A percentile compares a stretch with the other conserved stretches of the same genome.
Evolutionary conservation across 768 basidiomycete species (phyloP).

Genomic region (Pisolithus albus): DNA sequence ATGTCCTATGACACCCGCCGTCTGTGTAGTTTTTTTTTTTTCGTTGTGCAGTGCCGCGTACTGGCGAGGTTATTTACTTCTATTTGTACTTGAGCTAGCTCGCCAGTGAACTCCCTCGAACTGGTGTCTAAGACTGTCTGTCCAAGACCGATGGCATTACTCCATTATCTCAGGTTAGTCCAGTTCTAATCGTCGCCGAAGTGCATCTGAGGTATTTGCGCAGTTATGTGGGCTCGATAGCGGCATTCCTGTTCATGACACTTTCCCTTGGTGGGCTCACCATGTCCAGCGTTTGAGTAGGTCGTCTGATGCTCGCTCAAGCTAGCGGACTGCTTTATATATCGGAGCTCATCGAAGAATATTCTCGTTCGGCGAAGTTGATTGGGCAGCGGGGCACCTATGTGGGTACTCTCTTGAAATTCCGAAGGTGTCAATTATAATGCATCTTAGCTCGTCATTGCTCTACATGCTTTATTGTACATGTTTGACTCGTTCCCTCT

Average conservation of each 20-base stretch:
- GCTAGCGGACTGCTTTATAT: slow-evolving; percentile 92
- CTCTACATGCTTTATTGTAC: slow-evolving; percentile 70
- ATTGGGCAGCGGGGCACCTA: slow-evolving; percentile 84
- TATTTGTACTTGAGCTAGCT: too few relatives aligned
- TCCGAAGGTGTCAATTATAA: background rate
- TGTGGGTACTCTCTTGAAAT: slow-evolving; percentile 42
- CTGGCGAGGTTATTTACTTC: too few relatives aligned
- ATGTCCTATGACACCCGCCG: too few relatives aligned
- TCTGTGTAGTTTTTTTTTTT: too few relatives aligned
- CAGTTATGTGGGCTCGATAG: slow-evolving; percentile 70
- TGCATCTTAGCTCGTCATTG: slow-evolving; percentile 60
- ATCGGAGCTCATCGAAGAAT: slow-evolving; percentile 94
- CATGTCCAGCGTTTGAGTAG: background rate
- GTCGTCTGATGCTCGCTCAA: slow-evolving; percentile 25
- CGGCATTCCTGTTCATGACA: slow-evolving; percentile 85
- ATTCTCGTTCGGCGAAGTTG: slow-evolving; percentile 72
- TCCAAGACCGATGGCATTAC: slow-evolving; percentile 37
- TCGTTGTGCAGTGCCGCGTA: too few relatives aligned
- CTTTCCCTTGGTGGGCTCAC: slow-evolving; percentile 70
- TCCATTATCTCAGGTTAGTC: slow-evolving; percentile 56
- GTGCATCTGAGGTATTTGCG: background rate
- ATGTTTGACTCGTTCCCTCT: slow-evolving; percentile 78
- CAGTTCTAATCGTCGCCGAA: background rate
- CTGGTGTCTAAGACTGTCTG: background rate
- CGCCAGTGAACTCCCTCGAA: too few relatives aligned